A percentile compares a stretch with the other conserved stretches of the same genome.
Conservation (phyloP, 371 early-diverging fungal species). For the Lichtheimia corymbifera region DNA sequence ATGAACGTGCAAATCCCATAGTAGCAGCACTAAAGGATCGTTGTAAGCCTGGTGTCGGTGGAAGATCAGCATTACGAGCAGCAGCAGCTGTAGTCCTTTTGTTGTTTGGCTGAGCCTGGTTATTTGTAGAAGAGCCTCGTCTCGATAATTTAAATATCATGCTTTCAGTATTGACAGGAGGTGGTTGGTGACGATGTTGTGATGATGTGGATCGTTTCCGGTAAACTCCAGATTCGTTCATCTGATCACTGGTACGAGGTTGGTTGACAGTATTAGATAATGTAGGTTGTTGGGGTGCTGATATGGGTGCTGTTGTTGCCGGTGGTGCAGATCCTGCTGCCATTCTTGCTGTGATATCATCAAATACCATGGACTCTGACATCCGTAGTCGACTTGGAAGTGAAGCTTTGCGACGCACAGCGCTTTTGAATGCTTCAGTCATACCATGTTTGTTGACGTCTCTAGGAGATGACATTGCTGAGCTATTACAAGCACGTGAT, state of each 20-base stretch:
- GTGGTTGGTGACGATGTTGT: not conserved
- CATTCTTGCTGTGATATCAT: not conserved
- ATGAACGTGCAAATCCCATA: conserved; percentile 15
- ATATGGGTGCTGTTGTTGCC: not conserved
- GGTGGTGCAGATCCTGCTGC: conserved; percentile 4
- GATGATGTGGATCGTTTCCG: not conserved
- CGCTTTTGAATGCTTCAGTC: conserved; percentile 3
- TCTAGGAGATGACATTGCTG: conserved; percentile 1
- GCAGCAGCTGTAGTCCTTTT: not conserved
- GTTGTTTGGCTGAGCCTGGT: not conserved
- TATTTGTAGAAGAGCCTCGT: conserved; percentile 3
- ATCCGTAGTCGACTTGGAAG: conserved; percentile 18
- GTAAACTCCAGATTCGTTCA: no score
- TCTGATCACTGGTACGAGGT: not conserved
- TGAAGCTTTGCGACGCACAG: conserved; percentile 17
- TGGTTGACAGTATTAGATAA: not conserved
- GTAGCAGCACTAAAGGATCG: conserved; percentile 15
- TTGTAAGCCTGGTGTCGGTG: conserved; percentile 9
- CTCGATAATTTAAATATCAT: conserved; percentile 16
- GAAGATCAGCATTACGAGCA: conserved; percentile 1
- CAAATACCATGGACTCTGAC: not conserved
- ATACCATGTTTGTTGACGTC: not conserved
- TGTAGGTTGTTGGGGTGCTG: not conserved
- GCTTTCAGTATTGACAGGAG: conserved; percentile 8
- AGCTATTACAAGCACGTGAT: not conserved